phyloP scores from a whole-genome alignment of 768 basidiomycete genomes.

The Suillus discolor region DNA sequence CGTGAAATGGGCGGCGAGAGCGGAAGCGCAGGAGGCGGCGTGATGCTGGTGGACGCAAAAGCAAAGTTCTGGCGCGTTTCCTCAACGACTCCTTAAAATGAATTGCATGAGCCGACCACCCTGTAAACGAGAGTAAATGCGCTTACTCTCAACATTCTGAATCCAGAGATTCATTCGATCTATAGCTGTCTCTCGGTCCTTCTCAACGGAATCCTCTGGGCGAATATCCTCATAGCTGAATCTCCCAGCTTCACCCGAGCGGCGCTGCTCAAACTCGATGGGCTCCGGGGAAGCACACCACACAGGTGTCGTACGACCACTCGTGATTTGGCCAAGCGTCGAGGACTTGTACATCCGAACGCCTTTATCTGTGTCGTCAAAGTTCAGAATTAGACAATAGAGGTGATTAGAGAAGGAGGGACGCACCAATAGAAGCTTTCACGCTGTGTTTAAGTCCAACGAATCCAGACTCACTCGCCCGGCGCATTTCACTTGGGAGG shows the following conservation, averaged over 20 bases:
- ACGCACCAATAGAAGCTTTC: conserved; percentile 72
- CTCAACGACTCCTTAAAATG: conserved; percentile 69
- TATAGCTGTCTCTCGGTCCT: conserved; percentile 31
- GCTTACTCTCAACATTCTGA: conserved; percentile 80
- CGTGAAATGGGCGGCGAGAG: conserved; percentile 54
- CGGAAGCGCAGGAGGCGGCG: conserved; percentile 64
- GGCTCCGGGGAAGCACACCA: conserved; percentile 34
- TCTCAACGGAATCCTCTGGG: conserved; percentile 13
- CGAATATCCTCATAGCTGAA: conserved; percentile 38
- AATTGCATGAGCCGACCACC: conserved; percentile 16
- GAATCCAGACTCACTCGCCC: conserved; percentile 41
- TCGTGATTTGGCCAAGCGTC: conserved; percentile 43
- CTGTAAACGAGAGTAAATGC: not conserved
- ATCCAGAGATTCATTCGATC: conserved; percentile 86
- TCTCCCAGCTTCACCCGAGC: conserved; percentile 34
- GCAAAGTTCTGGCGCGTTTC: conserved; percentile 74
- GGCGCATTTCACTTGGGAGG: conserved; percentile 26
- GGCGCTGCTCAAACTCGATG: conserved; percentile 33
- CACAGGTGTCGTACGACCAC: conserved; percentile 29
- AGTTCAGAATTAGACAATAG: not conserved
- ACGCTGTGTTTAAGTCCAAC: conserved; percentile 67
- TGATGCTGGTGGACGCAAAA: conserved; percentile 46
- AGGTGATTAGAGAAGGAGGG: not conserved
- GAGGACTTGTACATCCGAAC: conserved; percentile 70
- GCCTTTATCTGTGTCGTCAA: conserved; percentile 57